Conservation (phyloP, 257 asterid genomes). For the Petunia secreta region DNA sequence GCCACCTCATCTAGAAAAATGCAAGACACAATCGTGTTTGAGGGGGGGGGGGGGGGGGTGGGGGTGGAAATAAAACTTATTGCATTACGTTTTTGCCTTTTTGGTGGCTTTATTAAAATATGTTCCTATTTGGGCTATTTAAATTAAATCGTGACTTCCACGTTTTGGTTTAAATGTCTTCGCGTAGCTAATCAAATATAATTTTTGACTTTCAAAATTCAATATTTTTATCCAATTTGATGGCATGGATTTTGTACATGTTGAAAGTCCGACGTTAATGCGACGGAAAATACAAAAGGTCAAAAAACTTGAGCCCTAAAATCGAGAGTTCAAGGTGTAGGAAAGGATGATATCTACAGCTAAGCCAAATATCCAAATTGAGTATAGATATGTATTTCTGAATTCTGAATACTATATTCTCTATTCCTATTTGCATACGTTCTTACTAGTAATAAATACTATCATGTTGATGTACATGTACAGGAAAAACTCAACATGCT, state of each 20-base stretch:
- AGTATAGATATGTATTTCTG: neutral
- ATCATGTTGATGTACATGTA: neutral
- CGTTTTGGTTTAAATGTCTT: neutral
- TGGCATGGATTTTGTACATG: neutral
- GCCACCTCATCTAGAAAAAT: neutral
- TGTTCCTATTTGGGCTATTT: neutral
- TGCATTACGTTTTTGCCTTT: neutral
- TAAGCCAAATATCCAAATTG: neutral
- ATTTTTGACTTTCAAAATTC: neutral
- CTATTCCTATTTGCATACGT: neutral
- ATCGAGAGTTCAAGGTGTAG: too few species aligned
- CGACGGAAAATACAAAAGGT: neutral
- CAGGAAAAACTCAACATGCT: neutral
- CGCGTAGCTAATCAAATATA: neutral
- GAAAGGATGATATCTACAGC: too few species aligned
- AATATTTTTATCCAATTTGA: neutral
- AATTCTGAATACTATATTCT: neutral
- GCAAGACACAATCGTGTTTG: neutral
- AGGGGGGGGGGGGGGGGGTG: neutral
- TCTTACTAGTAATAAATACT: too few species aligned
- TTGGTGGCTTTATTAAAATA: neutral
- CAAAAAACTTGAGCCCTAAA: neutral
- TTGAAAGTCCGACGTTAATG: neutral
- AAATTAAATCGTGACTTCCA: neutral
- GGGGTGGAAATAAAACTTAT: neutral